Percentiles rank a stretch among this genome's conserved stretches.
Evolutionary conservation across 805 yeast genomes (phyloP).

Genomic region (Sugiyamaella marilandica): DNA sequence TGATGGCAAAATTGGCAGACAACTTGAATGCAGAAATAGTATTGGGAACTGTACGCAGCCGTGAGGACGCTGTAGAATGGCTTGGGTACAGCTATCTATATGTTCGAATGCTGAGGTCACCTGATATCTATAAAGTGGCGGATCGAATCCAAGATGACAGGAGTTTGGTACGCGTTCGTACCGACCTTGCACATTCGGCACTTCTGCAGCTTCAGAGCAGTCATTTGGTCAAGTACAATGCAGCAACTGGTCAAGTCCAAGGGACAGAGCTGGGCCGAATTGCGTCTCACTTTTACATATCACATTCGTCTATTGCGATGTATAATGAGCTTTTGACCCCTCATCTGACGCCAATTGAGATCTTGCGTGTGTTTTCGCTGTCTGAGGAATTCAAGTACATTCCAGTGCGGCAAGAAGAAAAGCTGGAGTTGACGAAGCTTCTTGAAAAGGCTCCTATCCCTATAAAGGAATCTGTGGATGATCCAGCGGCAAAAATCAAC

Average conservation of each 20-base stretch:
- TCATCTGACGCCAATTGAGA: conserved; percentile 62
- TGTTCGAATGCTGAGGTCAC: conserved; percentile 71
- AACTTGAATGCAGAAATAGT: conserved; percentile 83
- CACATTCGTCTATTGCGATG: conserved; percentile 62
- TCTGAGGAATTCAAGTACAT: conserved; percentile 84
- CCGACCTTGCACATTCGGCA: conserved; percentile 74
- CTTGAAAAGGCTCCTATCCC: conserved; percentile 82
- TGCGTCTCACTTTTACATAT: conserved; percentile 82
- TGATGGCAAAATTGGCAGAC: conserved; percentile 67
- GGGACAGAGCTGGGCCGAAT: conserved; percentile 74
- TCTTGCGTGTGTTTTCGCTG: conserved; percentile 68
- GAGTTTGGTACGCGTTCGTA: conserved; percentile 47
- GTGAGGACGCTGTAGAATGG: conserved; percentile 77
- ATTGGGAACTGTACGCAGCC: conserved; percentile 54
- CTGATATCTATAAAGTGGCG: conserved; percentile 66
- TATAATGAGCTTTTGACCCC: conserved; percentile 63
- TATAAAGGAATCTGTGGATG: conserved; percentile 62
- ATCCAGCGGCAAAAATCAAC: conserved; percentile 72
- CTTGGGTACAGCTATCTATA: conserved; percentile 70
- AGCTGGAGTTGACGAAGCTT: conserved; percentile 61
- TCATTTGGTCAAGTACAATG: conserved; percentile 58
- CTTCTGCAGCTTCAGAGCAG: conserved; percentile 51
- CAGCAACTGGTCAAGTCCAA: conserved; percentile 42
- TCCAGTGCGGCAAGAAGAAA: conserved; percentile 84
- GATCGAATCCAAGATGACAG: conserved; percentile 49